These are phyloP conservation scores for Peltaster fructicola DNA, from an alignment of 2,329 filamentous ascomycete species.

Conservation along the genomic window DNA sequence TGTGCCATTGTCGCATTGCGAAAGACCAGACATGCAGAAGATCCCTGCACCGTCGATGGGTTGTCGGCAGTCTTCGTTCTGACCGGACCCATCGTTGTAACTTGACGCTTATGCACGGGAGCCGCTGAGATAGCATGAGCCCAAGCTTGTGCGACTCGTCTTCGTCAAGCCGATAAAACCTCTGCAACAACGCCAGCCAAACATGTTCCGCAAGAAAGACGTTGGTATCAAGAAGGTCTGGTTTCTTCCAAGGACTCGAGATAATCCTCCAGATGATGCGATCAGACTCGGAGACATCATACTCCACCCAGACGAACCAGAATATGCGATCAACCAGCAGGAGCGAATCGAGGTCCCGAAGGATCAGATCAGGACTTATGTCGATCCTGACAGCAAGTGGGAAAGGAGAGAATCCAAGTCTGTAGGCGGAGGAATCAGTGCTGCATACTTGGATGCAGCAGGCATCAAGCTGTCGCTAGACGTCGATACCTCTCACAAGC, in stretches of 20 bases:
- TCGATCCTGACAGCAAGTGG: constrained; percentile 1
- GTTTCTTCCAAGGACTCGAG: constrained; percentile 1
- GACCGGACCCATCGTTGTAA: too few relatives aligned
- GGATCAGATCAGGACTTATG: neutral
- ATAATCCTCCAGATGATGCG: neutral
- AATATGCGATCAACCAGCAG: constrained; percentile 2
- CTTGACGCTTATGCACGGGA: too few relatives aligned
- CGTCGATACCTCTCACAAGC: neutral
- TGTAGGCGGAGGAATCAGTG: neutral
- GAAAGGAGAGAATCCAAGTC: neutral
- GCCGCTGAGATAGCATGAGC: too few relatives aligned
- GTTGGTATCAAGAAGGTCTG: neutral
- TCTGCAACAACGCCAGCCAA: too few relatives aligned
- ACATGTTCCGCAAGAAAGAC: too few relatives aligned
- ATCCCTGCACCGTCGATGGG: too few relatives aligned
- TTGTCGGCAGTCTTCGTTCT: too few relatives aligned
- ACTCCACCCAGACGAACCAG: neutral
- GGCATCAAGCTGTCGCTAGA: neutral
- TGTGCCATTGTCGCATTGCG: too few relatives aligned
- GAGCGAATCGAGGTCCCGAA: neutral
- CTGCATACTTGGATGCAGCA: constrained; percentile 1
- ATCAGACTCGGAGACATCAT: constrained; percentile 1
- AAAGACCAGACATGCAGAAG: too few relatives aligned
- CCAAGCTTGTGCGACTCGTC: too few relatives aligned
- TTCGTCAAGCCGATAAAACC: too few relatives aligned